Evolutionary conservation across 768 basidiomycete species (phyloP).

Genomic region (Phallus indusiatus): DNA sequence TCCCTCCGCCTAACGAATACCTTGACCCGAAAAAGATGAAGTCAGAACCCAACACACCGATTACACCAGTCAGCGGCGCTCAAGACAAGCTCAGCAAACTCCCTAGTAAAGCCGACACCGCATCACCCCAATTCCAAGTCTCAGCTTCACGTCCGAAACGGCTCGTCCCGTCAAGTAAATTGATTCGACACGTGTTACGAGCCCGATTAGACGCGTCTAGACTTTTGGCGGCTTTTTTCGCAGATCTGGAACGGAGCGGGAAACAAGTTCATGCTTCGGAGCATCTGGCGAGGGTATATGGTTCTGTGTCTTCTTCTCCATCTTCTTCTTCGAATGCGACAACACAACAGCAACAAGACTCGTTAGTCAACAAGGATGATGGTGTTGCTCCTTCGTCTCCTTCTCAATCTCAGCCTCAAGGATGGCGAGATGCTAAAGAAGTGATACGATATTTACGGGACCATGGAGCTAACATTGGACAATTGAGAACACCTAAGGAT

Average conservation of each 20-base stretch:
- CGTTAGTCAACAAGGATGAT: constrained; percentile 15
- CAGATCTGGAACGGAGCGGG: constrained; percentile 43
- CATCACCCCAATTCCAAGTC: constrained; percentile 14
- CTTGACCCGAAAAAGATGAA: constrained; percentile 36
- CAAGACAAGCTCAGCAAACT: constrained; percentile 6
- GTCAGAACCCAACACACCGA: constrained; percentile 15
- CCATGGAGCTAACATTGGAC: constrained; percentile 62
- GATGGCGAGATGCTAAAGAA: constrained; percentile 61
- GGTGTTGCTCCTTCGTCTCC: constrained; percentile 18
- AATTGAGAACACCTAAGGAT: constrained; percentile 34
- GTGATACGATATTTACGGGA: constrained; percentile 60
- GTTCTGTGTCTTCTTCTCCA: constrained; percentile 8
- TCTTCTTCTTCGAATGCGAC: constrained; percentile 26
- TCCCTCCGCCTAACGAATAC: constrained; percentile 66
- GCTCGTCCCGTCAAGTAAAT: constrained; percentile 65
- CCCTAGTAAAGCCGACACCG: constrained; percentile 18
- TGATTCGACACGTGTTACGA: constrained; percentile 83
- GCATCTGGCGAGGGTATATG: constrained; percentile 39
- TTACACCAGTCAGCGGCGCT: constrained; percentile 15
- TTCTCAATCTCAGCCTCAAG: constrained; percentile 22
- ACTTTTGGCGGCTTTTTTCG: constrained; percentile 63
- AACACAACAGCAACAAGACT: not conserved
- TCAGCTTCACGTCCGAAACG: constrained; percentile 20
- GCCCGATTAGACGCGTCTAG: constrained; percentile 78
- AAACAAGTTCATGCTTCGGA: constrained; percentile 38